phyloP scores from a whole-genome alignment of 192 early-diverging fungal genomes.

The Rhizophagus sp. region DNA sequence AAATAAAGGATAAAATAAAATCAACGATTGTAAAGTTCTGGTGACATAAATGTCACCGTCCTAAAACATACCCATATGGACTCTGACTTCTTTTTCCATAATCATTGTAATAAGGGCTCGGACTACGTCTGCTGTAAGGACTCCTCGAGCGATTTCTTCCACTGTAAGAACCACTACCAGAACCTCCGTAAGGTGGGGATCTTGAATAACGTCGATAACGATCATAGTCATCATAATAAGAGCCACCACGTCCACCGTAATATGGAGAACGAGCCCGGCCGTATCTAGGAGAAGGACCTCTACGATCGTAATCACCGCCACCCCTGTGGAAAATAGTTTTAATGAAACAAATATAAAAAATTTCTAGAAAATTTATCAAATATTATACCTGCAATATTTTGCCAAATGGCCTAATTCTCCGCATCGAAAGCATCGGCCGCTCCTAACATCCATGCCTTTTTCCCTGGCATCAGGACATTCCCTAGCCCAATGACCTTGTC shows the following conservation, averaged over 20 bases:
- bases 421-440: conserved; percentile 57
- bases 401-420: conserved; percentile 54
- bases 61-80: conserved; percentile 33
- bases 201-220: conserved; percentile 44
- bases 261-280: conserved; percentile 40
- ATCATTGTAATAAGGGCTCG: conserved; percentile 27
- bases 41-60: conserved; percentile 15
- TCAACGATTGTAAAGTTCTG: background rate
- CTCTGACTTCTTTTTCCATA: conserved; percentile 28
- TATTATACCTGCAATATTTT: conserved; percentile 45
- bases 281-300: conserved; percentile 37
- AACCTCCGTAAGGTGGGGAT: conserved; percentile 45
- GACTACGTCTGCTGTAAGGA: conserved; percentile 19
- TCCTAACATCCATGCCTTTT: conserved; percentile 57
- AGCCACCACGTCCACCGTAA: conserved; percentile 34
- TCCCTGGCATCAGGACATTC: conserved; percentile 55
- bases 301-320: conserved; percentile 43
- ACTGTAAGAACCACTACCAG: conserved; percentile 28
- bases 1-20: conserved; percentile 1
- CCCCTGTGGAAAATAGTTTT: conserved; percentile 19
- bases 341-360: no score
- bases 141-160: conserved; percentile 21
- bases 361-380: background rate
- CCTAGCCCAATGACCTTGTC: conserved; percentile 55
- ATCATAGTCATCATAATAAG: conserved; percentile 40